Evolutionary conservation across 257 asterid genomes (phyloP).

Genomic region (Penstemon eatonii): DNA sequence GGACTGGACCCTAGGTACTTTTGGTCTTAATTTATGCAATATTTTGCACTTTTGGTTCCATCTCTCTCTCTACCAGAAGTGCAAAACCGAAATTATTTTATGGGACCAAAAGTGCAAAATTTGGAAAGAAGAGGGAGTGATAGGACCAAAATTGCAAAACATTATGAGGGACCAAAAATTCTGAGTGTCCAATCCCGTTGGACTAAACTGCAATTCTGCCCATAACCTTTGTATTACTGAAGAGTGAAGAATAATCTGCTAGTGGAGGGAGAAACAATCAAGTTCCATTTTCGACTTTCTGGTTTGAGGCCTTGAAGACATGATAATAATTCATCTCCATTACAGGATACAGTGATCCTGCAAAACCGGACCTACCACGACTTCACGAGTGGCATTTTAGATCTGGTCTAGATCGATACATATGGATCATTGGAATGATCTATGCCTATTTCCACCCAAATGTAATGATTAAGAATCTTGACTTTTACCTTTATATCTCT

Average conservation of each 20-base stretch:
- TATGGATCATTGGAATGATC: slow-evolving; percentile 87
- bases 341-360: slow-evolving; percentile 91
- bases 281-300: slow-evolving; percentile 6
- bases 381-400: slow-evolving; percentile 96
- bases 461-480: slow-evolving; percentile 41
- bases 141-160: no score
- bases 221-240: slow-evolving; percentile 3
- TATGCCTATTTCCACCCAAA: slow-evolving; percentile 82
- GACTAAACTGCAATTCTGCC: not conserved
- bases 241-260: not conserved
- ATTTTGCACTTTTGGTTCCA: no score
- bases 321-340: slow-evolving; percentile 29
- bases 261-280: slow-evolving; percentile 19
- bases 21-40: no score
- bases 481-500: slow-evolving; percentile 6
- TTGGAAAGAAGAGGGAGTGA: no score
- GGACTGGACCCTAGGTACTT: no score
- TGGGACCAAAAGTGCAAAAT: no score
- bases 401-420: slow-evolving; percentile 89
- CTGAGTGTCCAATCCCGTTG: no score
- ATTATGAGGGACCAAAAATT: no score
- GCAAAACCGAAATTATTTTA: no score
- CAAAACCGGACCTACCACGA: slow-evolving; percentile 83
- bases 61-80: no score
- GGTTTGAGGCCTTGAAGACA: slow-evolving; percentile 19